phyloP scores from a whole-genome alignment of 1,284 basidiomycete species.

The Chalciporus sp. region DNA sequence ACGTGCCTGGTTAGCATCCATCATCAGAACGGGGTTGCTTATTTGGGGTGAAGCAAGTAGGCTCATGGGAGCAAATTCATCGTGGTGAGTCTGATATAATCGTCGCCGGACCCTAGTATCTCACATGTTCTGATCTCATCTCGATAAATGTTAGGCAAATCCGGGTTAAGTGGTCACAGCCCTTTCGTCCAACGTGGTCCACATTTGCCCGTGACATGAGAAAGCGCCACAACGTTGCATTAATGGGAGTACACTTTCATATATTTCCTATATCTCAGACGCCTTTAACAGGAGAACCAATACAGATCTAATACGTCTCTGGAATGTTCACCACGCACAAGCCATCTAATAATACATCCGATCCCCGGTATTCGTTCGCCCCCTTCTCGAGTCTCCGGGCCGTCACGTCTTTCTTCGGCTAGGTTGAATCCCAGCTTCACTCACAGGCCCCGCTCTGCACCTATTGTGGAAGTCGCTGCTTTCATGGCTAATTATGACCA shows the following conservation, averaged over 20 bases:
- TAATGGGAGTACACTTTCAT: conserved; percentile 5
- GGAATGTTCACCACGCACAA: conserved; percentile 11
- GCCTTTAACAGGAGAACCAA: conserved; percentile 8
- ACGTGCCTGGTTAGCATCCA: conserved; percentile 5
- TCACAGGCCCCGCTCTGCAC: conserved; percentile 19
- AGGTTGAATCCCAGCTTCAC: conserved; percentile 26
- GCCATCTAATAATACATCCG: conserved; percentile 19
- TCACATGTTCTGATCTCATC: conserved; percentile 17
- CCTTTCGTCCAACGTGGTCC: conserved; percentile 21
- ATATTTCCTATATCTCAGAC: conserved; percentile 20
- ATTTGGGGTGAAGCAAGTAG: conserved; percentile 16
- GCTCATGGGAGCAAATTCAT: conserved; percentile 19
- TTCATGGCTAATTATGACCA: conserved; percentile 27
- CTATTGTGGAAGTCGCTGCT: conserved; percentile 22
- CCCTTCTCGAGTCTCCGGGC: conserved; percentile 21
- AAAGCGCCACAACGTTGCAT: conserved; percentile 23
- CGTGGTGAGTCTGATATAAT: conserved; percentile 17
- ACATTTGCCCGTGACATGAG: conserved; percentile 27
- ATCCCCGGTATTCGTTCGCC: conserved; percentile 14
- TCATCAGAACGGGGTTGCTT: conserved; percentile 23
- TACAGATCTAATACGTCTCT: conserved; percentile 9
- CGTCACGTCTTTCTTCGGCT: conserved; percentile 30
- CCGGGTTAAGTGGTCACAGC: conserved; percentile 23
- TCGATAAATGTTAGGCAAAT: conserved; percentile 12
- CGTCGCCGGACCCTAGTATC: conserved; percentile 19